Evolutionary conservation across 225 moss, liverwort and hornwort genomes (phyloP).

Genomic region (Takakia lepidozioides): DNA sequence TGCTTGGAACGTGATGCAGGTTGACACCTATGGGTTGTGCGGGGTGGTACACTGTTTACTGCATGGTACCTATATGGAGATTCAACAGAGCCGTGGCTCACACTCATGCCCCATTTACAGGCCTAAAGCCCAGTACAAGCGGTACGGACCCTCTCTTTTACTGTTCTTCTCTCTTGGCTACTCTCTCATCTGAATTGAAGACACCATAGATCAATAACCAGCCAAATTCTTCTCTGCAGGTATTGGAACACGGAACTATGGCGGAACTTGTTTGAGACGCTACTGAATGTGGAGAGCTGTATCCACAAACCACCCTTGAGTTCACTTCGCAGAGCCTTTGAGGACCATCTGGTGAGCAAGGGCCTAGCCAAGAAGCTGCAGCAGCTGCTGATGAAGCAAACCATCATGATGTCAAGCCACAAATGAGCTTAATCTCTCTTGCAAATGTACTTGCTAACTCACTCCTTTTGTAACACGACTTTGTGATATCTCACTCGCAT

Average conservation of each 20-base stretch:
- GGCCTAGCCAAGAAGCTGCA: slow-evolving; percentile 57
- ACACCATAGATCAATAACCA: too few relatives aligned
- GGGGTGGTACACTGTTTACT: slow-evolving; percentile 88
- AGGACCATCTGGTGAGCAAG: slow-evolving; percentile 51
- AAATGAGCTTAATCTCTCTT: too few relatives aligned
- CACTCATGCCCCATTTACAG: slow-evolving; percentile 35
- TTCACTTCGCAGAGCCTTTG: slow-evolving; percentile 54
- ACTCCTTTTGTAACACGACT: too few relatives aligned
- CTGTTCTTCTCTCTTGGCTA: background rate
- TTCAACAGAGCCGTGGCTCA: slow-evolving; percentile 42
- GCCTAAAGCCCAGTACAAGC: slow-evolving; percentile 69
- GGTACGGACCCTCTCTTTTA: slow-evolving; percentile 24
- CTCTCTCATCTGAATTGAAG: background rate
- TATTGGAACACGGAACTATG: slow-evolving; percentile 81
- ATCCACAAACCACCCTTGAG: slow-evolving; percentile 19
- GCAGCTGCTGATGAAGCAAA: slow-evolving; percentile 56
- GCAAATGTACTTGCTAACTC: too few relatives aligned
- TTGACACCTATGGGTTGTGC: slow-evolving; percentile 86
- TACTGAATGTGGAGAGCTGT: slow-evolving; percentile 52
- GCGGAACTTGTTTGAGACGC: slow-evolving; percentile 74
- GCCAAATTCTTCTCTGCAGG: slow-evolving; percentile 50
- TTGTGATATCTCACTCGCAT: too few relatives aligned
- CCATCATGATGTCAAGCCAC: slow-evolving; percentile 68
- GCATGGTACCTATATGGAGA: slow-evolving; percentile 85
- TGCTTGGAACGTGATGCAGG: slow-evolving; percentile 34